Base-by-base conservation (phyloP, 169 alveolate genomes). In the Eimeria falciformis region DNA sequence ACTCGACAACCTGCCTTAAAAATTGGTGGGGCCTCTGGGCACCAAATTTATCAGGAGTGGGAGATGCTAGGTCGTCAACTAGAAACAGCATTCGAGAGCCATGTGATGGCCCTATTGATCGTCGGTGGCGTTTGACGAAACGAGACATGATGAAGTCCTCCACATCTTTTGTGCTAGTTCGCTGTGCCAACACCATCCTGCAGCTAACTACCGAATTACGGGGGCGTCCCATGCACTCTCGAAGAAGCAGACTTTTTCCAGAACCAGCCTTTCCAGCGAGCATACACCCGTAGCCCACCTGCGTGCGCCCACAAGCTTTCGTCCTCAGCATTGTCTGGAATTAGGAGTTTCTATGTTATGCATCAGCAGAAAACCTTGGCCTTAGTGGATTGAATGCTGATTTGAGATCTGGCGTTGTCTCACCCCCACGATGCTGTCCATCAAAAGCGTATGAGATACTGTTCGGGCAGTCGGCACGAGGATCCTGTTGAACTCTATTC, bases 51-150 rank as follows among this genome's bases (percentile, higher is more conserved):
- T 98, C 98, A 56, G 98, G 98, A 94, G 95, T 95, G 46, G 99
- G 99, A 98, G 97, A 97, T 66, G 98, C 95, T 95, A 98, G 95
- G 95, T 98, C 99, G 96, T 98, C 99, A 92, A 98, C 93, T 94
- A 98, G 97, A 53, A 98, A 96, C 77, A 97, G 97, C 96, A 98
- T 96, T 91, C 95, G 95, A 83, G 97, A 97, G 84, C 97, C 97
- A 25, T 97, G 95, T 45, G 98, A 98, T 6, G 99, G 99, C 66
- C 97, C 98, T 81, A 97, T 93, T 12, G 97, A 89, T 55, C 97
- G 97, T 92, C 97, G 97, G 88, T 97, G 97, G 91, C 96, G 96
- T 65, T 94, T 95, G 90, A 95, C 96, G 78, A 97, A 96, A 40
- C 96, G 96, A 84, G 95, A 96, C 92, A 96, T 97, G 88, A 96